Evolutionary conservation across 495 filamentous ascomycete genomes (phyloP), one percentile per base, ranked within the genome.

Genomic region (Aspergillus conjunctus): DNA sequence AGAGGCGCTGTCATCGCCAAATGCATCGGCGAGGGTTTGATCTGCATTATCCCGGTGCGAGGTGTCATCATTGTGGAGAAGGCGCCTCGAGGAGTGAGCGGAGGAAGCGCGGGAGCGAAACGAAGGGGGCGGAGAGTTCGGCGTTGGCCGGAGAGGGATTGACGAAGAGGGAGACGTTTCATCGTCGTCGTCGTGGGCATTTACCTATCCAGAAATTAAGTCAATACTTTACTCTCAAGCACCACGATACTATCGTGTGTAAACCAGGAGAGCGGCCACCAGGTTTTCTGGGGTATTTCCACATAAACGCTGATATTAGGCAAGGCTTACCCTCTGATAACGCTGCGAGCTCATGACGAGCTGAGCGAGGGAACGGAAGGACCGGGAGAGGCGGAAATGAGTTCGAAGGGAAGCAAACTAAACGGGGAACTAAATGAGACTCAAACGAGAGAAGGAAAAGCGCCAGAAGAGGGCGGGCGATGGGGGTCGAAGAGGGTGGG

Each of bases 91-190:
- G 54, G 85, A 81, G 33, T 85, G 83, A 7, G 44, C 20, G 44
- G 92, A 96, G 1, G 91, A 90, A 1, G 87, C 85, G 56, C 90
- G 85, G 43, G 93, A 97, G 67, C 83, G 91, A 73, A 97, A 98
- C 10, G 95, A 97, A 20, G 95, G 94, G 18, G 95, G 93, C 45
- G 94, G 92, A 57, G 95, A 98, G 68, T 81, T 85, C 21, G 92
- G 90, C 54, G 88, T 85, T 30, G 80, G 71, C 49, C 78, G 73
- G 51, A 70, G 64, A 54, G 79, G 73, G 55, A 75, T 73, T 53
- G 72, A 66, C 56, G 67, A 73, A 57, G 77, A 41, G 75, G 72
- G 31, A 80, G 76, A 32, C 73, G 66, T 49, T 31, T 56, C 44
- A 30, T 77, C 69, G 58, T 84, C 82, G 44, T 82, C 71, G 48